Conservation (phyloP, 495 filamentous ascomycete genomes). For the Bacidia gigantensis region DNA sequence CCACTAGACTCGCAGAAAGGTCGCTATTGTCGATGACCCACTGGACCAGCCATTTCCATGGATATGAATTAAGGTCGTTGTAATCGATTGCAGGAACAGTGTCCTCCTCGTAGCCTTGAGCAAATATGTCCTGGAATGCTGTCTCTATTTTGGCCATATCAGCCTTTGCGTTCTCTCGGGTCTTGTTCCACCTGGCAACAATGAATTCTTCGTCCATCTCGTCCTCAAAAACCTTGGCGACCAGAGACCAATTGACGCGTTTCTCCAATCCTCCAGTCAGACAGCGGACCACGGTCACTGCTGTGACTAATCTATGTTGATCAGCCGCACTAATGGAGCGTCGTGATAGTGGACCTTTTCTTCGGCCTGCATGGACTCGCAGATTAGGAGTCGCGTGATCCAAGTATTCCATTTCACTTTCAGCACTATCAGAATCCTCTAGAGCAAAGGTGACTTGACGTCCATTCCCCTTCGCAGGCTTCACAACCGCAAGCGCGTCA, state of each 20-base stretch:
- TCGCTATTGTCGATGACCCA: constrained; percentile 51
- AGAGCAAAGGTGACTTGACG: neutral
- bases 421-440: neutral
- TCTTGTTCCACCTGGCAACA: constrained; percentile 43
- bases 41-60: constrained; percentile 60
- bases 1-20: constrained; percentile 21
- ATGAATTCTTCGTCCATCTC: constrained; percentile 43
- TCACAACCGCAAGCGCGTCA: neutral
- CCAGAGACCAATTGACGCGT: constrained; percentile 59
- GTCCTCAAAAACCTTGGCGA: constrained; percentile 47
- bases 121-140: constrained; percentile 65
- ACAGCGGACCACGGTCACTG: constrained; percentile 60
- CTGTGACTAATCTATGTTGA: constrained; percentile 40
- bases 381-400: neutral
- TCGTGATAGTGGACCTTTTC: constrained; percentile 3
- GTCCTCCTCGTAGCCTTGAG: constrained; percentile 58
- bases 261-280: constrained; percentile 60
- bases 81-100: constrained; percentile 60
- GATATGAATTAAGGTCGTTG: constrained; percentile 52
- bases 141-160: constrained; percentile 54
- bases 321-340: constrained; percentile 5
- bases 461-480: neutral
- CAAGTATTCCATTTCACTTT: neutral
- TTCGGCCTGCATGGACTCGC: constrained; percentile 6
- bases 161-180: constrained; percentile 43